Percentiles rank a stretch among this genome's conserved stretches.
These are phyloP conservation scores for Myotisia sp. DNA, from an alignment of 2,329 filamentous ascomycete genomes.

Conservation along the genomic window DNA sequence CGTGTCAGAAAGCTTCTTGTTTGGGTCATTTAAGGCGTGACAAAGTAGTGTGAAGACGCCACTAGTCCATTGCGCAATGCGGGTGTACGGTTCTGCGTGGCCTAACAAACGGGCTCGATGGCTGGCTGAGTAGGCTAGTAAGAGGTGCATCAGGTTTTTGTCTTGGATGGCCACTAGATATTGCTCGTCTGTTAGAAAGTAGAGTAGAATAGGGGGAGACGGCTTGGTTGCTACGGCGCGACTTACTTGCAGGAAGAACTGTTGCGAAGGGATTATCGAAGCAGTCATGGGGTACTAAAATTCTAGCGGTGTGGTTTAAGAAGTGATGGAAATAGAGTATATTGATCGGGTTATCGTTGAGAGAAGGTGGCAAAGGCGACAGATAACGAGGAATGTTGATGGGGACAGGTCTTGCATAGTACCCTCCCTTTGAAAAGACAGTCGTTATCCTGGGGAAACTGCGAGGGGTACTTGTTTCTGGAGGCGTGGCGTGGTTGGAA, in stretches of 20 bases:
- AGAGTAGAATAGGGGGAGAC: slow-evolving; percentile 16
- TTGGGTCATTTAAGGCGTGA: slow-evolving; percentile 47
- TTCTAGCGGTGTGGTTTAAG: slow-evolving; percentile 64
- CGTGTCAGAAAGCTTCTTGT: slow-evolving; percentile 52
- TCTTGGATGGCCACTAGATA: slow-evolving; percentile 30
- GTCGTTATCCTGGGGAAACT: slow-evolving; percentile 27
- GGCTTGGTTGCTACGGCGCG: no score
- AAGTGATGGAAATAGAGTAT: slow-evolving; percentile 61
- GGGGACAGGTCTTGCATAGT: slow-evolving; percentile 55
- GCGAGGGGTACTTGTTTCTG: not conserved
- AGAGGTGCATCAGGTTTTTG: slow-evolving; percentile 54
- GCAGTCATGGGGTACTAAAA: slow-evolving; percentile 49
- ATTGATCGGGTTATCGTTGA: slow-evolving; percentile 65
- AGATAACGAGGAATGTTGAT: slow-evolving; percentile 48
- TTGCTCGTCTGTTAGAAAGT: not conserved
- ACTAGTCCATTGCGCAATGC: slow-evolving; percentile 68
- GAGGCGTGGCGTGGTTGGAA: no score
- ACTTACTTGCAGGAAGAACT: slow-evolving; percentile 48
- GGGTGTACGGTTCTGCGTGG: slow-evolving; percentile 58
- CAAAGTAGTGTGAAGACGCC: slow-evolving; percentile 55
- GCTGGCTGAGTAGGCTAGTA: slow-evolving; percentile 72
- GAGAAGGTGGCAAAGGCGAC: slow-evolving; percentile 40
- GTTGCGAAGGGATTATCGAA: slow-evolving; percentile 46
- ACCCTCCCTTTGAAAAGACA: slow-evolving; percentile 46
- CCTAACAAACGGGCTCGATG: slow-evolving; percentile 62